A percentile compares a stretch with the other conserved stretches of the same genome.
These are phyloP conservation scores for Stagonosporopsis vannaccii DNA, from an alignment of 2,329 filamentous ascomycete species.

Conservation along the genomic window DNA sequence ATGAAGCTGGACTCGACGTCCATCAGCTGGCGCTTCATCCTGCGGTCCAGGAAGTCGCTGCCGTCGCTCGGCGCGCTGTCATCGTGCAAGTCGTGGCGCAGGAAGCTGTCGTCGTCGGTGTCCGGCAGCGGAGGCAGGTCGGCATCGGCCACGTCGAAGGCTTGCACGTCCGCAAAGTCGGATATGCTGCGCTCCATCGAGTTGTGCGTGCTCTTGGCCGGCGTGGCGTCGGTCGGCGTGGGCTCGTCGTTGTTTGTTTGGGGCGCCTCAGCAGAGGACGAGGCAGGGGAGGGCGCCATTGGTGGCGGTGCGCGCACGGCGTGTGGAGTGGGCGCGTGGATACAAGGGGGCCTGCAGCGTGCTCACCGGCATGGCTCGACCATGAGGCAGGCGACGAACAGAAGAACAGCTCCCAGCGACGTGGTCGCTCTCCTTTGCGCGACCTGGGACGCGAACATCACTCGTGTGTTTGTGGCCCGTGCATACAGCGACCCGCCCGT, in stretches of 20 bases:
- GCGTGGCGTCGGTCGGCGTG: conserved; percentile 24
- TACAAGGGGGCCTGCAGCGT: conserved; percentile 9
- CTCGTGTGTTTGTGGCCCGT: conserved; percentile 14
- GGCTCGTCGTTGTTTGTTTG: conserved; percentile 32
- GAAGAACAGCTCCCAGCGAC: neutral
- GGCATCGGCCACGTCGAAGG: conserved; percentile 46
- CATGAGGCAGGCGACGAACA: conserved; percentile 18
- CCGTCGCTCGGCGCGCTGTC: conserved; percentile 45
- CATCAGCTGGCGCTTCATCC: conserved; percentile 66
- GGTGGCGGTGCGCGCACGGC: conserved; percentile 25
- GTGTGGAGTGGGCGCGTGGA: conserved; percentile 29
- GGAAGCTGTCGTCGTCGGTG: conserved; percentile 51
- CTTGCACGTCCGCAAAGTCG: conserved; percentile 42
- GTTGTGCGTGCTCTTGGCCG: conserved; percentile 19
- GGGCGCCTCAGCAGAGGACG: conserved; percentile 34
- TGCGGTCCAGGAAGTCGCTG: conserved; percentile 61
- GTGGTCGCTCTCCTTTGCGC: conserved; percentile 15
- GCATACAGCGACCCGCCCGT: conserved; percentile 4
- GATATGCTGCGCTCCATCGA: conserved; percentile 39
- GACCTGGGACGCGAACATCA: conserved; percentile 4
- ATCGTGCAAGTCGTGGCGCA: conserved; percentile 41
- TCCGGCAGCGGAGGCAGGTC: conserved; percentile 52
- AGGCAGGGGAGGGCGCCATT: conserved; percentile 34
- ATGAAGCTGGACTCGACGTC: conserved; percentile 71
- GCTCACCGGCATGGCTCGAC: conserved; percentile 36